Evolutionary conservation across 2,329 filamentous ascomycete species (phyloP).

Genomic region (Tolypocladium pustulatum): DNA sequence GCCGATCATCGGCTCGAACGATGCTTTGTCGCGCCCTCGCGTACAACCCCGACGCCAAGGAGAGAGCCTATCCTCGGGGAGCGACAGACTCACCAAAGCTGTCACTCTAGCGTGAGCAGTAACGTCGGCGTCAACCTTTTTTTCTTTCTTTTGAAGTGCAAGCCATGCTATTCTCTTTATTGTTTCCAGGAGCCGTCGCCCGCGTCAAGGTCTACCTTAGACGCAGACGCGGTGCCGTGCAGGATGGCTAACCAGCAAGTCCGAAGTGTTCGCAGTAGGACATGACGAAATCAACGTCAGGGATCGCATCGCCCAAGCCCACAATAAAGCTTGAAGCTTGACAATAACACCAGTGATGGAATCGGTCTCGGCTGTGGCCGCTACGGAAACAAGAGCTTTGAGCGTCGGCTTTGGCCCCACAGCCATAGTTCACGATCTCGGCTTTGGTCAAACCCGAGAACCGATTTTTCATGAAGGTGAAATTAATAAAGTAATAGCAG

Average conservation of each 20-base stretch:
- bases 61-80: slow-evolving; percentile 28
- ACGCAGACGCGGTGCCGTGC: no score
- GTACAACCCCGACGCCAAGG: slow-evolving; percentile 36
- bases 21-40: slow-evolving; percentile 24
- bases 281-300: no score
- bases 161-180: no score
- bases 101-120: slow-evolving; percentile 11
- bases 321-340: background rate
- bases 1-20: slow-evolving; percentile 7
- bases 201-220: no score
- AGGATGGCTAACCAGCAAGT: no score
- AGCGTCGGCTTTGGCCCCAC: background rate
- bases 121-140: no score
- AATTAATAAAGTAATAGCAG: background rate
- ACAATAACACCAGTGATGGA: background rate
- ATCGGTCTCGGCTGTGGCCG: background rate
- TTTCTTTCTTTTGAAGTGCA: no score
- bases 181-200: no score
- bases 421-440: background rate
- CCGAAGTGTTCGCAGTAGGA: no score
- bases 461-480: background rate
- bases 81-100: slow-evolving; percentile 4
- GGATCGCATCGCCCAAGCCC: background rate
- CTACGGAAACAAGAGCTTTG: no score
- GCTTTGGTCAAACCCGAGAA: background rate